Evolutionary conservation across 2,329 filamentous ascomycete species (phyloP).

Genomic region (Penicillium sp.): DNA sequence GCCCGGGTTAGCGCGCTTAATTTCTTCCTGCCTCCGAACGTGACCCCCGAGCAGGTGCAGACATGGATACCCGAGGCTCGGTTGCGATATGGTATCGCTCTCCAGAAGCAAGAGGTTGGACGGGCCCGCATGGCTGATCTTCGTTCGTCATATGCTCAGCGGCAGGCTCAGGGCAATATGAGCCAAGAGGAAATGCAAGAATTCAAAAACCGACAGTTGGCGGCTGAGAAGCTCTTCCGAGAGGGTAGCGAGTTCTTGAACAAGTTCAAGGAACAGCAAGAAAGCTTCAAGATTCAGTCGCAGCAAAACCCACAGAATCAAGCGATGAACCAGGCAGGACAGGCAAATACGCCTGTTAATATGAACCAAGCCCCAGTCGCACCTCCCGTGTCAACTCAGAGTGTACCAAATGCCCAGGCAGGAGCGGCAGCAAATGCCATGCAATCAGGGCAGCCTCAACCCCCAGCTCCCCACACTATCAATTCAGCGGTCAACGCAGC

Average conservation of each 20-base stretch:
- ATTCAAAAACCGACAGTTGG: constrained; percentile 41
- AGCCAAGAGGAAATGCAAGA: constrained; percentile 43
- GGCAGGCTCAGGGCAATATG: constrained; percentile 40
- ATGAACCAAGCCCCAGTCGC: constrained; percentile 17
- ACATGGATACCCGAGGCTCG: constrained; percentile 49
- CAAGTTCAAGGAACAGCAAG: constrained; percentile 50
- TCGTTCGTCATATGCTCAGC: constrained; percentile 38
- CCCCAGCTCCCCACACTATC: constrained; percentile 46
- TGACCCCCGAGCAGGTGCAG: constrained; percentile 43
- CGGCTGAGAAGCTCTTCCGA: constrained; percentile 40
- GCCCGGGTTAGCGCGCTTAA: constrained; percentile 45
- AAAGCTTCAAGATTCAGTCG: constrained; percentile 40
- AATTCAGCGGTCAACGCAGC: constrained; percentile 49
- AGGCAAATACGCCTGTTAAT: constrained; percentile 16
- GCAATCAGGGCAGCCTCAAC: constrained; percentile 34
- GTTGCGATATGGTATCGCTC: constrained; percentile 46
- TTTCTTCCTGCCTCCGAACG: constrained; percentile 46
- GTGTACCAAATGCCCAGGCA: constrained; percentile 21
- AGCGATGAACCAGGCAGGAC: constrained; percentile 23
- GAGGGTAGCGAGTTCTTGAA: constrained; percentile 48
- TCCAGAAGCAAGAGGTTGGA: constrained; percentile 50
- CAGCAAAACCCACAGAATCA: constrained; percentile 28
- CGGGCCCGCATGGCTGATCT: constrained; percentile 44
- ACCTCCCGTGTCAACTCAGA: constrained; percentile 18
- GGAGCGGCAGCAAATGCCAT: constrained; percentile 26